Base-by-base conservation (phyloP, 495 filamentous ascomycete genomes). In the Penicillium pulvis region DNA sequence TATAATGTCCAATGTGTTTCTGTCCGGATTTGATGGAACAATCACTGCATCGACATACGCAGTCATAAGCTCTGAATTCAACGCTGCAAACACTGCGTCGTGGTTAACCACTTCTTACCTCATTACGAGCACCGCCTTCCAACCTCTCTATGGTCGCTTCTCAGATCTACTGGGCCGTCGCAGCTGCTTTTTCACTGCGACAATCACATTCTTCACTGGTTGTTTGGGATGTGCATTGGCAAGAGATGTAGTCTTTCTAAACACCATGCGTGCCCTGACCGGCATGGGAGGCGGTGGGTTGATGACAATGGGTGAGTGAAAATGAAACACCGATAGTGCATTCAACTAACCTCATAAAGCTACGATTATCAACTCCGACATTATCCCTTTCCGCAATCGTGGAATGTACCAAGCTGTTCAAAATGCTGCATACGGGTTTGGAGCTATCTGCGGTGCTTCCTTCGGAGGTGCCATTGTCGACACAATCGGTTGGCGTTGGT, bases 191-290 rank as follows among this genome's bases (percentile, higher is more conserved):
- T 74, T 78, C 35, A 69, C 69, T 1, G 68, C 74, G 1, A 82
- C 80, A 0, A 64, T 75, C 23, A 66, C 76, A 6, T 83, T 83
- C 52, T 66, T 76, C 31, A 14, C 66, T 10, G 80, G 80, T 5
- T 80, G 77, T 67, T 47, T 77, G 1, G 73, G 77, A 6, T 80
- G 77, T 56, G 84, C 78, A 0, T 33, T 80, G 12, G 83, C 82
- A 9, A 71, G 69, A 20, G 70, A 78, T 30, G 79, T 89, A 57
- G 67, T 83, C 62, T 76, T 82, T 6, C 85, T 96, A 69, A 93
- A 97, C 50, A 63, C 89, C 3, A 93, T 93, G 50, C 75, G 93
- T 16, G 87, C 94, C 3, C 69, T 96, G 10, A 90, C 91, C 5
- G 85, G 84, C 0, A 80, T 87, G 56, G 85, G 83, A 5, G 85